These are phyloP conservation scores for Phytophthora kernoviae DNA, from an alignment of 352 stramenopile genomes.

Conservation along the genomic window DNA sequence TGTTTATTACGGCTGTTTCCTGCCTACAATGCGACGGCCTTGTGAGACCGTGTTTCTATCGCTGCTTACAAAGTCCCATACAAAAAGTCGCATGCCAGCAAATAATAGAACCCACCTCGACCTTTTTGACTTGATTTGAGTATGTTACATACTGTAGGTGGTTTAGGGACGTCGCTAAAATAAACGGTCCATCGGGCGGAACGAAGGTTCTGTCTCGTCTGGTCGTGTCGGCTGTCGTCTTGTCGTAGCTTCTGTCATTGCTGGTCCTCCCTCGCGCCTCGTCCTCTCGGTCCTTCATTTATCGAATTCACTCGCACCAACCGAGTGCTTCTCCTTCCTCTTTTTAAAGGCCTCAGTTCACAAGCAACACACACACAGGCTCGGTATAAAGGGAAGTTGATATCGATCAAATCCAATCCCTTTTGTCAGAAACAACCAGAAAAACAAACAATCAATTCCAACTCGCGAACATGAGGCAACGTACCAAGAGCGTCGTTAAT, in stretches of 20 bases:
- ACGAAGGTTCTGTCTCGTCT: constrained; percentile 27
- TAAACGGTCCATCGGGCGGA: constrained; percentile 41
- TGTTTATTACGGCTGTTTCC: constrained; percentile 1
- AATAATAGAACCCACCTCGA: not conserved
- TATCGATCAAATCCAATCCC: not conserved
- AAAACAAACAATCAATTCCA: constrained; percentile 10
- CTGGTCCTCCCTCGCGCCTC: constrained; percentile 10
- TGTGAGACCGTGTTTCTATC: constrained; percentile 5
- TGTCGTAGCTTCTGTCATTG: constrained; percentile 33
- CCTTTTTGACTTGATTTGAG: not conserved
- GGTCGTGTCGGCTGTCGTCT: constrained; percentile 16
- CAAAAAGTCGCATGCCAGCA: not conserved
- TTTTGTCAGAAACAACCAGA: not conserved
- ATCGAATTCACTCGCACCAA: constrained; percentile 28
- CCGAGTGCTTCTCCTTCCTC: constrained; percentile 16
- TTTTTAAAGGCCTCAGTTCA: not conserved
- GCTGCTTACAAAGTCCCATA: constrained; percentile 2
- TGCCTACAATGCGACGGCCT: constrained; percentile 1
- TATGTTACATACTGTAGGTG: constrained; percentile 7
- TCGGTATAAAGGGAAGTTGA: constrained; percentile 4
- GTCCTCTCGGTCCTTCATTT: constrained; percentile 34
- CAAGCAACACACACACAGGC: constrained; percentile 7
- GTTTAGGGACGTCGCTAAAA: constrained; percentile 24
- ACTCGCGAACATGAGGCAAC: constrained; percentile 55
- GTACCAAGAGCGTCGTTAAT: constrained; percentile 75